Percentiles rank a stretch among this genome's conserved stretches.
Evolutionary conservation across 768 basidiomycete genomes (phyloP).

Genomic region (Macrolepiota albuminosa): DNA sequence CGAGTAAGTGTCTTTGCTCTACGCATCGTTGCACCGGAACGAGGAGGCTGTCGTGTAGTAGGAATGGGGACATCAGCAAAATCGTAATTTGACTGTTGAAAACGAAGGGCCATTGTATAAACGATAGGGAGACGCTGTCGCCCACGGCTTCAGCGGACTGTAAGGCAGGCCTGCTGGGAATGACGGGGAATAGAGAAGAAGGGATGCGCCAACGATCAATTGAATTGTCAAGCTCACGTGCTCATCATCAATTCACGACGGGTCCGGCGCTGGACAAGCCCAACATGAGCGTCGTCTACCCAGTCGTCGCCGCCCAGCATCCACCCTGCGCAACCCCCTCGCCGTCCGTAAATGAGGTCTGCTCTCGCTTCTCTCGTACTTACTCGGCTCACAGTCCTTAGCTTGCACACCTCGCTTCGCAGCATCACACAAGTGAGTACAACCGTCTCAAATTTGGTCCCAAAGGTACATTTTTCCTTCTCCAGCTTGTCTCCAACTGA

Average conservation of each 20-base stretch:
- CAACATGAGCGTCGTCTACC: slow-evolving; percentile 9
- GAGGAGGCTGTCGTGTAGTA: slow-evolving; percentile 51
- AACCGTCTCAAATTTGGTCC: slow-evolving; percentile 62
- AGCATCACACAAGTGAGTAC: slow-evolving; percentile 72
- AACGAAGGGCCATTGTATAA: slow-evolving; percentile 49
- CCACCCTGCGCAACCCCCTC: not conserved
- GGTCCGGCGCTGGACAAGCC: not conserved
- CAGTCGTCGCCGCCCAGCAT: not conserved
- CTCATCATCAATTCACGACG: not conserved
- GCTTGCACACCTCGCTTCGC: slow-evolving; percentile 61
- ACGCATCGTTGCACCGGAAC: slow-evolving; percentile 59
- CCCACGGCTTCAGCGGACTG: slow-evolving; percentile 13
- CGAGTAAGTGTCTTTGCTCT: slow-evolving; percentile 95
- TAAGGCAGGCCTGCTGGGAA: slow-evolving; percentile 23
- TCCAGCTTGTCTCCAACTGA: not conserved
- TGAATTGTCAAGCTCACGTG: slow-evolving; percentile 1
- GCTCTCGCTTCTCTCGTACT: not conserved
- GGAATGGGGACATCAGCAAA: slow-evolving; percentile 65
- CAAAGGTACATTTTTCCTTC: slow-evolving; percentile 21
- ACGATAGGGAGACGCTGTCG: slow-evolving; percentile 16
- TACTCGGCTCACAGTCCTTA: slow-evolving; percentile 16
- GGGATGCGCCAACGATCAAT: slow-evolving; percentile 9
- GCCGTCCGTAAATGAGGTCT: slow-evolving; percentile 2
- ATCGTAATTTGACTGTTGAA: slow-evolving; percentile 43
- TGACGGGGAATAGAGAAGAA: slow-evolving; percentile 8